Evolutionary conservation across 306 rosid species (phyloP).

Genomic region (Malus sieversii): DNA sequence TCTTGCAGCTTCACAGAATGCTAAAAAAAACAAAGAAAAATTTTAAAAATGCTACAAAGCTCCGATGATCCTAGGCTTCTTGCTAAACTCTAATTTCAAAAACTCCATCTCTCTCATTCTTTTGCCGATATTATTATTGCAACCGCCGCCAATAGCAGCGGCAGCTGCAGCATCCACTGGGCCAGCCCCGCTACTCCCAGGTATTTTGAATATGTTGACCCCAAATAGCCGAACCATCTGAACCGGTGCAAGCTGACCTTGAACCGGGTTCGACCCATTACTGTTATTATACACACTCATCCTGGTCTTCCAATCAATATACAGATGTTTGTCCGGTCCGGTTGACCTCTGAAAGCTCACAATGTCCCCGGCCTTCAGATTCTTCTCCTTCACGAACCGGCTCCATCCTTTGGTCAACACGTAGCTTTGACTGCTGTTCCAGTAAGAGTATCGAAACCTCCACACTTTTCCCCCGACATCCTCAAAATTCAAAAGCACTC

Average conservation of each 20-base stretch:
- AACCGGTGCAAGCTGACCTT: constrained; percentile 34
- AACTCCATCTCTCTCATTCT: constrained; percentile 59
- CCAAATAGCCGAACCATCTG: constrained; percentile 82
- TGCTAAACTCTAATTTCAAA: constrained; percentile 55
- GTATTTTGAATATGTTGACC: constrained; percentile 70
- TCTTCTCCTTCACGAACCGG: constrained; percentile 94
- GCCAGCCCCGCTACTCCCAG: constrained; percentile 23
- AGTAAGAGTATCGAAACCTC: constrained; percentile 91
- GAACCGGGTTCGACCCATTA: constrained; percentile 2
- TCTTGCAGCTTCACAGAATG: constrained; percentile 28
- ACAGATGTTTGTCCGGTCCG: constrained; percentile 66
- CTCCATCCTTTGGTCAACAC: constrained; percentile 96
- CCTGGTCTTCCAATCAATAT: constrained; percentile 63
- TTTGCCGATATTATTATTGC: constrained; percentile 38
- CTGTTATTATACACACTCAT: neutral
- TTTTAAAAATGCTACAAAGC: constrained; percentile 52
- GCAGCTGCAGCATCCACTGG: neutral
- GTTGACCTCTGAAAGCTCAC: constrained; percentile 66
- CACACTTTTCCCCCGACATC: constrained; percentile 92
- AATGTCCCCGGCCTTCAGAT: constrained; percentile 78
- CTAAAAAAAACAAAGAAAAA: neutral
- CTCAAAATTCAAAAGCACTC: constrained; percentile 65
- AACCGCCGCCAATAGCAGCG: constrained; percentile 25
- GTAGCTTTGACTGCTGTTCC: constrained; percentile 98
- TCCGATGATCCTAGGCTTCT: constrained; percentile 79